Percentiles rank a stretch among this genome's conserved stretches.
Conservation (phyloP, 345 rosid species). For the Euphorbia lathyris region DNA sequence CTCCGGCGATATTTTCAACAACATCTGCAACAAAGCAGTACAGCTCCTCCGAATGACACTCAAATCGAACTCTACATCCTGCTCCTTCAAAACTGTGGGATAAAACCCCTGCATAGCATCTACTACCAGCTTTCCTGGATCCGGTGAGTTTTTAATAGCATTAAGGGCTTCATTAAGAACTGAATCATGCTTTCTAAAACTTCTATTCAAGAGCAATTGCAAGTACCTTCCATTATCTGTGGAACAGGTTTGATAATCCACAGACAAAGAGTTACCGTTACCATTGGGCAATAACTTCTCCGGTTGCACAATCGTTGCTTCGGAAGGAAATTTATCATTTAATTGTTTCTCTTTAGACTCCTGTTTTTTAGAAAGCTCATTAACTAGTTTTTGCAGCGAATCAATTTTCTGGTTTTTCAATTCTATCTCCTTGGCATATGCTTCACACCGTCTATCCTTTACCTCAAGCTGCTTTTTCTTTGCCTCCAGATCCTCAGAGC, state of each 20-base stretch:
- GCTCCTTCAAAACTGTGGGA: slow-evolving; percentile 16
- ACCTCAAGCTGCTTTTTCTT: slow-evolving; percentile 8
- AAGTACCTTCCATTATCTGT: slow-evolving; percentile 14
- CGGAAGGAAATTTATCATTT: slow-evolving; percentile 8
- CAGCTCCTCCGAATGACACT: slow-evolving; percentile 12
- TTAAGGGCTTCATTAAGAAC: slow-evolving; percentile 10
- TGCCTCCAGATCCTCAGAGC: slow-evolving; percentile 13
- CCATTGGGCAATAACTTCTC: background rate
- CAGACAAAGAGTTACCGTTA: slow-evolving; percentile 7
- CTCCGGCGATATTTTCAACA: slow-evolving; percentile 20
- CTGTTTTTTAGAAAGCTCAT: slow-evolving; percentile 14
- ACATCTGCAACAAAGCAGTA: slow-evolving; percentile 19
- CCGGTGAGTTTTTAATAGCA: slow-evolving; percentile 23
- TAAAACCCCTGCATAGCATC: slow-evolving; percentile 31
- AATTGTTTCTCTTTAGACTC: slow-evolving; percentile 20
- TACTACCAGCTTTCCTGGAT: slow-evolving; percentile 32
- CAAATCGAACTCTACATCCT: slow-evolving; percentile 13
- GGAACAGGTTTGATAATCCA: background rate
- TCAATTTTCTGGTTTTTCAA: slow-evolving; percentile 15
- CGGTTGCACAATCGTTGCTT: background rate
- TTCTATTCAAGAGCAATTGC: slow-evolving; percentile 27
- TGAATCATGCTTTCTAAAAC: slow-evolving; percentile 12
- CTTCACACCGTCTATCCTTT: slow-evolving; percentile 26
- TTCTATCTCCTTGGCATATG: slow-evolving; percentile 17
- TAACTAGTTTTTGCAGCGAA: slow-evolving; percentile 6